phyloP scores from a whole-genome alignment of 139 green algal genomes.

The Chlorella sp. region DNA sequence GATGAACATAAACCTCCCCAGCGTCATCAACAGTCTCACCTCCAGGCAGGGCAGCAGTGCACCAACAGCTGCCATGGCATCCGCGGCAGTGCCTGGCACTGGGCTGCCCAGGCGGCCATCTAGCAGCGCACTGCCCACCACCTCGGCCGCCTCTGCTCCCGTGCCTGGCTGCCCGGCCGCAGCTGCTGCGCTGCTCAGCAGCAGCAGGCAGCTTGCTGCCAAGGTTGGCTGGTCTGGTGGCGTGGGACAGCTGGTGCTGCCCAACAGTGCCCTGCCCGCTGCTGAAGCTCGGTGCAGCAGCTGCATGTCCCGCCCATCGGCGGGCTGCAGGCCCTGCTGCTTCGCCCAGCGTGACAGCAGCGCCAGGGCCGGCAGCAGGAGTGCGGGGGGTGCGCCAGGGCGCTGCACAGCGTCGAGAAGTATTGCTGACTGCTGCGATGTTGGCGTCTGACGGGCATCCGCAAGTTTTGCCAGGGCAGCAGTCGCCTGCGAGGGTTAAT shows the following conservation, averaged over 20 bases:
- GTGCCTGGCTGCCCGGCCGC: too few relatives aligned
- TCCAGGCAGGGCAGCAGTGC: conserved; percentile 1
- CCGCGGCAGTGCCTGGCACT: neutral
- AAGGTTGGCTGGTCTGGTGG: neutral
- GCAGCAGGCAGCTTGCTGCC: conserved; percentile 1
- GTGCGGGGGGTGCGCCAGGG: neutral
- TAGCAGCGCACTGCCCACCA: neutral
- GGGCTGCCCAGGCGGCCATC: neutral
- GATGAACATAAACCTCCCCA: too few relatives aligned
- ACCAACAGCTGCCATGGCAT: conserved; percentile 1
- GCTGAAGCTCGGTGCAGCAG: neutral
- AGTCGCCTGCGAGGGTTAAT: neutral
- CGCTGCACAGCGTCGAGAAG: neutral
- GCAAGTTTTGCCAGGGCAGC: neutral
- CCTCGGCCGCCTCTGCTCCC: neutral
- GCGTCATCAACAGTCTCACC: neutral
- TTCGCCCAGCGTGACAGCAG: conserved; percentile 18
- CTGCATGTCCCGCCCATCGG: neutral
- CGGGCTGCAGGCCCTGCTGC: conserved; percentile 9
- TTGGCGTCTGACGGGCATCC: neutral
- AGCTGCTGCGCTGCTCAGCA: conserved; percentile 13
- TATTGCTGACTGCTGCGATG: neutral
- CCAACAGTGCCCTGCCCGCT: neutral
- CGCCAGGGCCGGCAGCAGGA: neutral
- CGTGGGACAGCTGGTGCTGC: too few relatives aligned